These are phyloP conservation scores for Bipolaris gigantea DNA, from an alignment of 2,329 filamentous ascomycete species.

Conservation along the genomic window DNA sequence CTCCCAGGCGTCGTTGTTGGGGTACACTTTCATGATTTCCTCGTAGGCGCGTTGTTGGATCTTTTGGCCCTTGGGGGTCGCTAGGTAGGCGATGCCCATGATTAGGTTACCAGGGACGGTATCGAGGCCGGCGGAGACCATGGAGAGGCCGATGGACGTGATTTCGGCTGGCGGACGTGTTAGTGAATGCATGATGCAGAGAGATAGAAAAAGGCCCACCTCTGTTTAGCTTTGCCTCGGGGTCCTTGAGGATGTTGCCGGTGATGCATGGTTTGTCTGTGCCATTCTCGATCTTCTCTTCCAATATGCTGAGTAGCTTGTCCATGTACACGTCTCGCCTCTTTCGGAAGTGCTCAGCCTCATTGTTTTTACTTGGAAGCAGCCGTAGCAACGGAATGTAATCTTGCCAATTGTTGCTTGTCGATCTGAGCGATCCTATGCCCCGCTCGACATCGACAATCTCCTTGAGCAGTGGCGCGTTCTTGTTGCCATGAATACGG, in stretches of 20 bases:
- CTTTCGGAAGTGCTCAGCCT: constrained; percentile 66
- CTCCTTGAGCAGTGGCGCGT: constrained; percentile 69
- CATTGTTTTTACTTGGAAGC: constrained; percentile 62
- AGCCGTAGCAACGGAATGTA: constrained; percentile 76
- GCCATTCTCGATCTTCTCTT: constrained; percentile 62
- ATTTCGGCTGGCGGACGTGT: constrained; percentile 62
- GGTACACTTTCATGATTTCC: constrained; percentile 72
- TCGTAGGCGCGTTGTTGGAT: constrained; percentile 71
- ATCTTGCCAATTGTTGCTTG: constrained; percentile 82
- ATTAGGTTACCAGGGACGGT: constrained; percentile 79
- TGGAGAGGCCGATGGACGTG: constrained; percentile 78
- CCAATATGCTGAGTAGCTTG: constrained; percentile 61
- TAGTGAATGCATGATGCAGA: not conserved
- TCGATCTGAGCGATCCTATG: constrained; percentile 75
- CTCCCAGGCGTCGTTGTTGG: constrained; percentile 75
- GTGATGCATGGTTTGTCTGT: constrained; percentile 70
- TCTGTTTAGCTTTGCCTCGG: constrained; percentile 68
- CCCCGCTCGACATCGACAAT: constrained; percentile 75
- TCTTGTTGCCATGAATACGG: constrained; percentile 70
- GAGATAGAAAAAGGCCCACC: constrained; percentile 46
- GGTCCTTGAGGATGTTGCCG: constrained; percentile 70
- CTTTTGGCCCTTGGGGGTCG: constrained; percentile 66
- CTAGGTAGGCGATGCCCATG: constrained; percentile 76
- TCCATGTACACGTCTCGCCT: constrained; percentile 69
- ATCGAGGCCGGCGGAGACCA: constrained; percentile 80